A percentile compares a stretch with the other conserved stretches of the same genome.
These are phyloP conservation scores for Teunomyces tritomae DNA, from an alignment of 805 yeast species.

Conservation along the genomic window DNA sequence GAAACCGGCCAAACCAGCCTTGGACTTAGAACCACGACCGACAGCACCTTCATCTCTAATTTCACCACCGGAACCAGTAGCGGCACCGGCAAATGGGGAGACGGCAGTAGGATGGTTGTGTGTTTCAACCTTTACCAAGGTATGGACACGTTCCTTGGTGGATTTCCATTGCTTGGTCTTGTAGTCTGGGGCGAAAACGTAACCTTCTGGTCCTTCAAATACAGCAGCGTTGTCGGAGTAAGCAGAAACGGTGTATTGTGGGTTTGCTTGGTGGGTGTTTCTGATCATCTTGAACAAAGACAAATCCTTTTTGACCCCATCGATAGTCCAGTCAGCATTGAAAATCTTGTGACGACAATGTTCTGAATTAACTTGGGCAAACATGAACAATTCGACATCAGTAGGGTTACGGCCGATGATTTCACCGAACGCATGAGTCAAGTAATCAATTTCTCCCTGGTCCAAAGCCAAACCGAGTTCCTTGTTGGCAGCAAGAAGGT, in stretches of 20 bases:
- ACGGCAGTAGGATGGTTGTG: constrained; percentile 99
- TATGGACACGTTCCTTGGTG: constrained; percentile 75
- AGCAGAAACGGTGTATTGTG: constrained; percentile 85
- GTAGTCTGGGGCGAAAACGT: constrained; percentile 74
- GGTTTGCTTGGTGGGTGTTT: constrained; percentile 80
- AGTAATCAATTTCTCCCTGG: constrained; percentile 86
- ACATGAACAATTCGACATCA: constrained; percentile 97
- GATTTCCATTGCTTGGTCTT: constrained; percentile 71
- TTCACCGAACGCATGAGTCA: constrained; percentile 76
- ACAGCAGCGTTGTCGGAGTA: constrained; percentile 98
- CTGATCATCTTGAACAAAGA: constrained; percentile 92
- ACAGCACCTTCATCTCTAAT: constrained; percentile 99
- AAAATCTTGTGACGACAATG: constrained; percentile 99
- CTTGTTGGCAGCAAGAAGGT: constrained; percentile 73
- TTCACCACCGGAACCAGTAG: constrained; percentile 99
- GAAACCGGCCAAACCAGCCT: constrained; percentile 94
- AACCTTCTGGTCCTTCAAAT: constrained; percentile 78
- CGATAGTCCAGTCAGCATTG: constrained; percentile 97
- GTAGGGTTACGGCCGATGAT: constrained; percentile 86
- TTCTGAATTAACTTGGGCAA: constrained; percentile 98
- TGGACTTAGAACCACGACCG: constrained; percentile 96
- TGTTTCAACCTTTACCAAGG: constrained; percentile 94
- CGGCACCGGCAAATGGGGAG: constrained; percentile 98
- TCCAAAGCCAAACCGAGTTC: constrained; percentile 92
- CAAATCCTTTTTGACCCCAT: constrained; percentile 68